Evolutionary conservation across 2,329 filamentous ascomycete species (phyloP), one percentile per base, ranked within the genome.

Genomic region (Penicillium expansum): DNA sequence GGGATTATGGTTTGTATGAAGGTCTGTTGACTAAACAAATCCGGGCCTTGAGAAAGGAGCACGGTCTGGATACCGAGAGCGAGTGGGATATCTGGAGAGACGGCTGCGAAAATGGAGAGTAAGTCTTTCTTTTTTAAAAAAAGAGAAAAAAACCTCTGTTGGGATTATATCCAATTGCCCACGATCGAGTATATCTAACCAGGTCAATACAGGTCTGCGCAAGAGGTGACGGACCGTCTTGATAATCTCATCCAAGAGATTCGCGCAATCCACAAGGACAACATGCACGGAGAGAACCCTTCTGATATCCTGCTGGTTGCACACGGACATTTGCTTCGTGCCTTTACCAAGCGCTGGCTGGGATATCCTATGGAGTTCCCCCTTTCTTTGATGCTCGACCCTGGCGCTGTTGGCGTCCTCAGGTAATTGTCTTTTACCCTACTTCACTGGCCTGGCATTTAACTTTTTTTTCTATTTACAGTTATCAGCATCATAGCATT

Each of bases 1-100:
- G 85, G 85, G 80, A 83, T 58, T 87, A 87, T 69, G 84, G 85
- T 44, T 74, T 80, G 57, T 87, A 87, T 67, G 85, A 87, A 68
- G 85, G 85, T 11, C 68, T 85, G 24, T 77, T 77, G 44, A 77
- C 75, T 8, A 66, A 73, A n/a, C 73, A 83, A 63, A 86, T 87
- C 49, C 72, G 74, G 14, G 67, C 72, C 29, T 62, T 73, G 58
- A 76, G 84, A 56, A 71, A 76, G 59, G 62, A 76, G 54, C 71
- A 75, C 9, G 82, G 82, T 0, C 69, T 83, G 18, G 82, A 84
- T 63, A 56, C 54, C 13, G 76, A 80, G n/a, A 64, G 63, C 35
- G 68, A 72, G 27, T 86, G 83, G 83, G 76, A 83, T 69, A 84
- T 86, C 48, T 85, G 82, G 82, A 69, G 70, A 13, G 82, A 85